Percentiles rank a stretch among this genome's conserved stretches.
Evolutionary conservation across 2,329 filamentous ascomycete genomes (phyloP).

Genomic region (Diaporthe batatas): DNA sequence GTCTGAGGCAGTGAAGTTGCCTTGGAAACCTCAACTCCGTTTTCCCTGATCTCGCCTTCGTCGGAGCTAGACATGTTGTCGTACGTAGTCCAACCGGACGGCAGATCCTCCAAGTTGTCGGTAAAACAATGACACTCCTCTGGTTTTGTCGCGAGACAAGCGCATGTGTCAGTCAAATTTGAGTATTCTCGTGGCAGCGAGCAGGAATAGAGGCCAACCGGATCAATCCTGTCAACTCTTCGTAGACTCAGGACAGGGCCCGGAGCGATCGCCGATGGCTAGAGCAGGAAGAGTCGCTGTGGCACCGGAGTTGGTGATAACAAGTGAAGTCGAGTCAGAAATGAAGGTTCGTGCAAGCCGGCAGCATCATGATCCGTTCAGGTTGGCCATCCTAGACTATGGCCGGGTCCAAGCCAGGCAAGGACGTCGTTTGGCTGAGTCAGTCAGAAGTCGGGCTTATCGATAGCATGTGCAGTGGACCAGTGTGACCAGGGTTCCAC

Average conservation of each 20-base stretch:
- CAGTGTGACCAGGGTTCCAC: background rate
- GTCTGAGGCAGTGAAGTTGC: slow-evolving; percentile 86
- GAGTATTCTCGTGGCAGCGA: slow-evolving; percentile 35
- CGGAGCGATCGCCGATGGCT: slow-evolving; percentile 27
- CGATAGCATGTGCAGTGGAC: slow-evolving; percentile 15
- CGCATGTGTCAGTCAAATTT: slow-evolving; percentile 44
- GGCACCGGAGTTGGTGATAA: background rate
- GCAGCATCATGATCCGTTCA: slow-evolving; percentile 1
- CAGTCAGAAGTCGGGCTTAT: slow-evolving; percentile 15
- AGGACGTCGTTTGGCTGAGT: slow-evolving; percentile 31
- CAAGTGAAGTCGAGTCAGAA: background rate
- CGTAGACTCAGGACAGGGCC: slow-evolving; percentile 45
- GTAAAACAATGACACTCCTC: slow-evolving; percentile 39
- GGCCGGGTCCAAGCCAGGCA: slow-evolving; percentile 10
- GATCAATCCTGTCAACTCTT: slow-evolving; percentile 49
- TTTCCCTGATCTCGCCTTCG: slow-evolving; percentile 89
- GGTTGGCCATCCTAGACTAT: background rate
- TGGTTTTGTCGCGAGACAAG: slow-evolving; percentile 34
- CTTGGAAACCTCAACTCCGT: slow-evolving; percentile 76
- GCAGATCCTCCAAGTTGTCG: slow-evolving; percentile 22
- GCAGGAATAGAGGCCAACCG: slow-evolving; percentile 48
- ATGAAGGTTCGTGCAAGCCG: background rate
- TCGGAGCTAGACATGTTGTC: slow-evolving; percentile 70
- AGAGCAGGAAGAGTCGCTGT: slow-evolving; percentile 2
- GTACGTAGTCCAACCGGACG: slow-evolving; percentile 20